These are phyloP conservation scores for Ehretia macrophylla DNA, from an alignment of 257 asterid genomes.

Conservation along the genomic window DNA sequence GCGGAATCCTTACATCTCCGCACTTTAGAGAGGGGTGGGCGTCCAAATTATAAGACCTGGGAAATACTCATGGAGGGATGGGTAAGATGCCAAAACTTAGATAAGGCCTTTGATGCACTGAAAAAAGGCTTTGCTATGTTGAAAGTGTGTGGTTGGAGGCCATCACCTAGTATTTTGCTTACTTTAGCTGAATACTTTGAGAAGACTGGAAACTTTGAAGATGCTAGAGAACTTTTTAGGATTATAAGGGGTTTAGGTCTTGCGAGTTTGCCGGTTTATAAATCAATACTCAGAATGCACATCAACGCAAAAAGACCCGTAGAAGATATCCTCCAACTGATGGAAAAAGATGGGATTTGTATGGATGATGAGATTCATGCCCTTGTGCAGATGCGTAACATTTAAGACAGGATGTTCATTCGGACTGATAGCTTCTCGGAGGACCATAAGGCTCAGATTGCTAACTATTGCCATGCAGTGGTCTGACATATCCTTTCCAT, in stretches of 20 bases:
- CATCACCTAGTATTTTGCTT: conserved; percentile 23
- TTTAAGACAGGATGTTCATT: background rate
- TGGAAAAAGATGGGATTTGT: conserved; percentile 23
- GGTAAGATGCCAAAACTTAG: conserved; percentile 22
- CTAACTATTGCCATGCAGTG: too few relatives aligned
- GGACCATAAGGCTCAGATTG: background rate
- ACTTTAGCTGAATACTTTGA: conserved; percentile 22
- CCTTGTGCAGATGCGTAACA: background rate
- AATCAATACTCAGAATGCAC: conserved; percentile 22
- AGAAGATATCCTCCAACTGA: conserved; percentile 18
- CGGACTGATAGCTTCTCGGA: background rate
- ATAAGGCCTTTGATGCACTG: conserved; percentile 26
- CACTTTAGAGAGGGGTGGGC: conserved; percentile 30
- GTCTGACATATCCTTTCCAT: too few relatives aligned
- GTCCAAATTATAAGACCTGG: conserved; percentile 41
- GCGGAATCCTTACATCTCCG: conserved; percentile 27
- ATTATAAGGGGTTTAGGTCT: conserved; percentile 19
- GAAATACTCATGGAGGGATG: conserved; percentile 41
- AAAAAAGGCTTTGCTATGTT: conserved; percentile 12
- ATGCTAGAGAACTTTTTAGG: conserved; percentile 16
- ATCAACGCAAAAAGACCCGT: conserved; percentile 1
- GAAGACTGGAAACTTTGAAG: conserved; percentile 19
- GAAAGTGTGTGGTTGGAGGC: conserved; percentile 27
- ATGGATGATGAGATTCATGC: conserved; percentile 13
- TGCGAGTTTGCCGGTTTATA: conserved; percentile 21